Evolutionary conservation across 1,284 basidiomycete genomes (phyloP).

Genomic region (Abortiporus biennis): DNA sequence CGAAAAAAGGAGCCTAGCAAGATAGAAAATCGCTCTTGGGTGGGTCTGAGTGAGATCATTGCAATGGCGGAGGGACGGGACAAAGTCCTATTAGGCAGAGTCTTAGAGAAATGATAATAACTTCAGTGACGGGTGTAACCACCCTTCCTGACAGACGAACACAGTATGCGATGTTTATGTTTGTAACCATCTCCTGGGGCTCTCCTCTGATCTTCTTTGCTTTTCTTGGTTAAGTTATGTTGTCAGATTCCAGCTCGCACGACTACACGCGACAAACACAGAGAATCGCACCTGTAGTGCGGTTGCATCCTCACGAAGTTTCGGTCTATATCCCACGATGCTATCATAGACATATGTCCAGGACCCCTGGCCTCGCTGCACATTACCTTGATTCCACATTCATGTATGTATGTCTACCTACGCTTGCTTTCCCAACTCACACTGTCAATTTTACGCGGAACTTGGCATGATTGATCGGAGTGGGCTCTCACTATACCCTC

Average conservation of each 20-base stretch:
- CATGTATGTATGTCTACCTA: too few species aligned
- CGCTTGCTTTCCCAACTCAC: too few species aligned
- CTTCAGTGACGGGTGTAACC: neutral
- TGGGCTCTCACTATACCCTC: too few species aligned
- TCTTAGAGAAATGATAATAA: slow-evolving; percentile 4
- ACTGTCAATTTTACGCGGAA: too few species aligned
- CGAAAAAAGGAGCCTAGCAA: slow-evolving; percentile 6
- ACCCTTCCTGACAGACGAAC: neutral
- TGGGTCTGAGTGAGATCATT: slow-evolving; percentile 39
- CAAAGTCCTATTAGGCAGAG: slow-evolving; percentile 35
- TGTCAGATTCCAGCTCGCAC: neutral
- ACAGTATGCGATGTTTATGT: neutral
- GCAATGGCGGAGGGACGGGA: slow-evolving; percentile 45
- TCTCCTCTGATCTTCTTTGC: neutral
- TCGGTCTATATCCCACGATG: too few species aligned
- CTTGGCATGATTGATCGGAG: too few species aligned
- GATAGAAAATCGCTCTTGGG: slow-evolving; percentile 28
- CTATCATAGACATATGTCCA: too few species aligned
- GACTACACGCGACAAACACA: too few species aligned
- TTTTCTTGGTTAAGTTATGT: neutral
- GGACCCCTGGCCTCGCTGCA: too few species aligned
- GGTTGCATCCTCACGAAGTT: too few species aligned
- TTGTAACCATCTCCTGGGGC: neutral
- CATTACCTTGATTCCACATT: too few species aligned
- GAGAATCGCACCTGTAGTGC: too few species aligned